Evolutionary conservation across 2,329 filamentous ascomycete genomes (phyloP).

Genomic region (Colletotrichum abscissum): DNA sequence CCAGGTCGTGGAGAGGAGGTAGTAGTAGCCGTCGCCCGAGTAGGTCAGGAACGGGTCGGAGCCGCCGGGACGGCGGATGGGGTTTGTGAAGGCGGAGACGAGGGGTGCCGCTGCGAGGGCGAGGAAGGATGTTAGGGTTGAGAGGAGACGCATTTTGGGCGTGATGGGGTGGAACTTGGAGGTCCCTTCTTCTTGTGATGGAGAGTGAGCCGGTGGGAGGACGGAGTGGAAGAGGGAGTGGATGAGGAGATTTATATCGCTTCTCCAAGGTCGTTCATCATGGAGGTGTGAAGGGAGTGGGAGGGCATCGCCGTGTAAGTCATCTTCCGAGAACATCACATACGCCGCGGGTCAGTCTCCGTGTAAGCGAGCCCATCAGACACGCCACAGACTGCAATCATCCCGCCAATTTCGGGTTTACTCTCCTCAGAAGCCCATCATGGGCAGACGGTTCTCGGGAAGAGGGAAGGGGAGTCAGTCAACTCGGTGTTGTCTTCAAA

Average conservation of each 20-base stretch:
- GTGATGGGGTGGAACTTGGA: not conserved
- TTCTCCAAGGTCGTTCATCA: not conserved
- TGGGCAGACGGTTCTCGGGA: too few relatives aligned
- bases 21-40: constrained; percentile 62
- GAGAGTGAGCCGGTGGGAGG: not conserved
- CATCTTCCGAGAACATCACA: too few relatives aligned
- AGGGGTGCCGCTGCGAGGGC: constrained; percentile 28
- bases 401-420: not conserved
- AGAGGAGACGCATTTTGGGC: constrained; percentile 31
- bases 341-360: not conserved
- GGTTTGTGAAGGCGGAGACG: constrained; percentile 58
- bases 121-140: constrained; percentile 1
- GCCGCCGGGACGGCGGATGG: constrained; percentile 60
- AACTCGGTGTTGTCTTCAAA: not conserved
- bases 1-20: constrained; percentile 67
- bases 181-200: not conserved
- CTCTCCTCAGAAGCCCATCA: too few relatives aligned
- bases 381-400: not conserved
- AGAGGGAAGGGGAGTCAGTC: not conserved
- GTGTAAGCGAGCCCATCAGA: not conserved
- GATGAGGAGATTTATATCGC: too few relatives aligned
- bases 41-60: constrained; percentile 65
- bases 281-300: not conserved
- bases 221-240: not conserved
- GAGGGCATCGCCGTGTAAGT: not conserved